Evolutionary conservation across 2,329 filamentous ascomycete species (phyloP), one percentile per base, ranked within the genome.

Genomic region (Mollisia scopiformis): DNA sequence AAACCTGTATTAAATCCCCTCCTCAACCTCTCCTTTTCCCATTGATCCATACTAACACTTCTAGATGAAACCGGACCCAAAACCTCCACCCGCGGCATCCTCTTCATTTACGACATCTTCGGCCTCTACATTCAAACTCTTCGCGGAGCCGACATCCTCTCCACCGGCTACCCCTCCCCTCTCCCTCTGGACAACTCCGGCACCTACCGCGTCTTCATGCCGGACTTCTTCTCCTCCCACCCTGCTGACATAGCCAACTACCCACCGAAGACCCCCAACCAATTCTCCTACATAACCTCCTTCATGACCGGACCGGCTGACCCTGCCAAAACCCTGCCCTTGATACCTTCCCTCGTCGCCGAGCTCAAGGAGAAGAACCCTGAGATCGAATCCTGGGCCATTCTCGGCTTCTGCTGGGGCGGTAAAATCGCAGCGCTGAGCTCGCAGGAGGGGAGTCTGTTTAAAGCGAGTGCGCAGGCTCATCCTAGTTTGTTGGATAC

Each of bases 151-250:
- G 88, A 91, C 68, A 89, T 84, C 65, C 77, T 88, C n/a, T 80
- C 84, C 41, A 76, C 76, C 55, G 78, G 80, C 63, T 80, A 49
- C 51, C 23, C 50, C 23, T 47, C 43, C 11, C 43, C 43, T 47
- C 43, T 47, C 43, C 54, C 41, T 4, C 39, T 35, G 7, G 61
- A 63, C 81, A 70, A 72, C 76, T 77, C 84, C 77, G 76, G 80
- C 62, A 79, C 84, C 70, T 93, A 93, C 80, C 87, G 87, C 69
- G 90, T 96, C 69, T 92, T 93, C 77, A 93, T 97, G 66, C 93
- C 93, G 19, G 93, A 97, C 77, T 94, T 91, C 83, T 96, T 97
- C 80, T 84, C 89, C 59, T 92, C 90, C 72, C 66, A 51, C 7
- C 55, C 58, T 28, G 58, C 63, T 2, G 57, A 63, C 57, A 50